Base-by-base conservation (phyloP, 2,329 filamentous ascomycete species). In the Sporothrix phasma region DNA sequence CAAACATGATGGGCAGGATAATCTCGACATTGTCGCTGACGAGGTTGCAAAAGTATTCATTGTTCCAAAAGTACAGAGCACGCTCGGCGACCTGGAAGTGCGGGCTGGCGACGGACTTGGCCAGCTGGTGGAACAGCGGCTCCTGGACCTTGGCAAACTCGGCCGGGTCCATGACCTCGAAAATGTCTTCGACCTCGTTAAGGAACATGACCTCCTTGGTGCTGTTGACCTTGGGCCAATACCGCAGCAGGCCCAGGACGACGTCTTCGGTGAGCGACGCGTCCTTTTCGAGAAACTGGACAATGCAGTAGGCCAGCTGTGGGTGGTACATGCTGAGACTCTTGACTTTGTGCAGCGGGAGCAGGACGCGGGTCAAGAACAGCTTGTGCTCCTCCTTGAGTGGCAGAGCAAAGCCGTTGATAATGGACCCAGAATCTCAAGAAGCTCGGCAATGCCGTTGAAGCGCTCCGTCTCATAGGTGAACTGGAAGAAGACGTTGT, bases 401-500 rank as follows among this genome's bases (percentile, higher is more conserved):
- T 13, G 94, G 94, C 64, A 99, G 79, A 24, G 94, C 94, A 74
- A 99, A 99, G 53, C 94, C 94, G 74, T 99, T 99, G 81, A 99
- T 99, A 73, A 99, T 99, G 68, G 94, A 97, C 94, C 94, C 61
- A 99, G 80, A 69, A 99, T 99, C 75, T 99, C 94, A 41, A 99
- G 82, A 34, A 99, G 81, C 76, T 99, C 94, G 3, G 94, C 94
- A 72, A 99, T 97, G 62, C 94, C 94, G 71, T 99, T 99, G 80
- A 99, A 97, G 65, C 94, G 85, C 76, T 99, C 94, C 3, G 94
- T 99, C 77, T 99, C 94, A 75, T 99, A 99, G 66, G 92, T 92
- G 76, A 99, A 99, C 74, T 99, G 94, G 83, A 99, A 99, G 79
- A 99, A 99, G 71, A 99, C 94, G 73, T 99, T 97, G 84, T 99